These are phyloP conservation scores for Penicillium psychrofluorescens DNA, from an alignment of 495 filamentous ascomycete genomes.

Conservation along the genomic window DNA sequence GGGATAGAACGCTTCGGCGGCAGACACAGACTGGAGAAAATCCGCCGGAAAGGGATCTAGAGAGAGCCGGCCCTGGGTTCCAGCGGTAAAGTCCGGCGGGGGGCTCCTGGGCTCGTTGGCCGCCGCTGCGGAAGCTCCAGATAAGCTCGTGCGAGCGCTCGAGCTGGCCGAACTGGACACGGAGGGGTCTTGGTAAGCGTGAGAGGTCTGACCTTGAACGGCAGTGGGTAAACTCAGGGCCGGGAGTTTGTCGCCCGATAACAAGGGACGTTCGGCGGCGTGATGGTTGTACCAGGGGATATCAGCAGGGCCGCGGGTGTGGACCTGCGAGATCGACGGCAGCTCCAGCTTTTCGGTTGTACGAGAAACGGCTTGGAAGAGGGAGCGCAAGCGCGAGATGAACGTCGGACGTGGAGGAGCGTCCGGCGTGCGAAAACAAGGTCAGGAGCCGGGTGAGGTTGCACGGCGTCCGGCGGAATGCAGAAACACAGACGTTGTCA, in stretches of 20 bases:
- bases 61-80: slow-evolving; percentile 28
- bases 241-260: slow-evolving; percentile 70
- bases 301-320: slow-evolving; percentile 80
- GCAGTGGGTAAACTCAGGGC: slow-evolving; percentile 68
- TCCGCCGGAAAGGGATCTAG: slow-evolving; percentile 35
- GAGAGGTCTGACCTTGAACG: slow-evolving; percentile 43
- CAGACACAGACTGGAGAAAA: slow-evolving; percentile 16
- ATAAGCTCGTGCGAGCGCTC: slow-evolving; percentile 33
- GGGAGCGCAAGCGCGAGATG: slow-evolving; percentile 6
- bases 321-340: slow-evolving; percentile 85
- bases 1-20: slow-evolving; percentile 33
- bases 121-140: slow-evolving; percentile 21
- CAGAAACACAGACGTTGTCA: not conserved
- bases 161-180: slow-evolving; percentile 19
- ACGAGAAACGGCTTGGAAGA: slow-evolving; percentile 31
- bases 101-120: slow-evolving; percentile 28
- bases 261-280: slow-evolving; percentile 59
- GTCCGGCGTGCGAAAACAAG: slow-evolving; percentile 22
- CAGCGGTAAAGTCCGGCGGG: slow-evolving; percentile 25
- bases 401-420: slow-evolving; percentile 19
- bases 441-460: slow-evolving; percentile 2
- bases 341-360: slow-evolving; percentile 98
- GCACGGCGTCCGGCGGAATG: slow-evolving; percentile 3
- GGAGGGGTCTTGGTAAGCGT: slow-evolving; percentile 37
- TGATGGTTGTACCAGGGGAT: slow-evolving; percentile 69